Evolutionary conservation across 345 rosid genomes (phyloP).

Genomic region (Acer saccharum): DNA sequence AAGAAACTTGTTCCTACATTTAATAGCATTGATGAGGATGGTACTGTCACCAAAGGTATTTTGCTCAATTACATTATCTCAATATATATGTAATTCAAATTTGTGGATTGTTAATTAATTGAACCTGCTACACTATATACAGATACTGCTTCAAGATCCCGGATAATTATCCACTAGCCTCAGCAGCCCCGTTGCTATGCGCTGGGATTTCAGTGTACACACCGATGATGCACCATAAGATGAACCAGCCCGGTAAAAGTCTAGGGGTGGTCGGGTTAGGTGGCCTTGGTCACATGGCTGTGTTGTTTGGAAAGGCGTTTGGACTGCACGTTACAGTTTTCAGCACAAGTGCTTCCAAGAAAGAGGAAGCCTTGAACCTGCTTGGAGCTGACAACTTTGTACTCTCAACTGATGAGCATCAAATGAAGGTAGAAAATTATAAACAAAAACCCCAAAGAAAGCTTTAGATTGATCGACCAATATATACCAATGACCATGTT

Average conservation of each 20-base stretch:
- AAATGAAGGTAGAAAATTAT: constrained; percentile 28
- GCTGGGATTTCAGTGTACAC: constrained; percentile 47
- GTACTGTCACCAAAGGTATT: constrained; percentile 36
- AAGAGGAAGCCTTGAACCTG: constrained; percentile 40
- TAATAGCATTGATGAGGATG: constrained; percentile 39
- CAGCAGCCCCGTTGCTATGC: constrained; percentile 47
- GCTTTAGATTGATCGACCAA: too few relatives aligned
- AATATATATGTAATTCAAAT: too few relatives aligned
- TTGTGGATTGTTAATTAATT: too few relatives aligned
- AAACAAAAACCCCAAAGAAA: background rate
- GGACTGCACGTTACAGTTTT: constrained; percentile 45
- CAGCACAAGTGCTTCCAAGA: constrained; percentile 41
- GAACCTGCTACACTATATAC: background rate
- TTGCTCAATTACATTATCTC: too few relatives aligned
- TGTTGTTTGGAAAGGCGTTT: constrained; percentile 51
- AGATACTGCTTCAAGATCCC: constrained; percentile 52
- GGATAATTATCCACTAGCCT: constrained; percentile 37
- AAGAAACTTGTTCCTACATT: constrained; percentile 34
- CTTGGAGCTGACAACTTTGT: constrained; percentile 44
- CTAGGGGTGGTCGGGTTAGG: constrained; percentile 49
- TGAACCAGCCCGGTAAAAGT: constrained; percentile 48
- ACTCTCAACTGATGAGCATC: constrained; percentile 34
- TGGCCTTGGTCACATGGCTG: constrained; percentile 56
- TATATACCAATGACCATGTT: too few relatives aligned
- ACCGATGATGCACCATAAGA: constrained; percentile 41